Evolutionary conservation across 345 rosid species (phyloP).

Genomic region (Raphanus raphanistrum): DNA sequence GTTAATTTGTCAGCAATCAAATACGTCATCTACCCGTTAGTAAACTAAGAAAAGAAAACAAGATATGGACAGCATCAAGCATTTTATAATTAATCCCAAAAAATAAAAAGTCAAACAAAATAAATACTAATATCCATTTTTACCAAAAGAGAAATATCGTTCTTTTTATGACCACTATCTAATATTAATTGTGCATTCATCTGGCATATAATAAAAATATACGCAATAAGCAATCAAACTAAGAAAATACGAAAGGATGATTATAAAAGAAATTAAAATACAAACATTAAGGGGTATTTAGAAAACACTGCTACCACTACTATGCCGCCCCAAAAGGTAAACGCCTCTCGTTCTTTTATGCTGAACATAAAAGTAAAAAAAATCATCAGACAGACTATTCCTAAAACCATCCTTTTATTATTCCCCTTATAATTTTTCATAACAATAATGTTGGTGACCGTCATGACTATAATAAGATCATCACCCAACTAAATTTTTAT

Average conservation of each 20-base stretch:
- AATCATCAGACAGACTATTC: conserved; percentile 29
- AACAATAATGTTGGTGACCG: conserved; percentile 30
- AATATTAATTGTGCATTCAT: conserved; percentile 34
- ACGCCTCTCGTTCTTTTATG: conserved; percentile 10
- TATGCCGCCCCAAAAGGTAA: conserved; percentile 40
- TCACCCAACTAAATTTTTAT: conserved; percentile 23
- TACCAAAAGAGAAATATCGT: not conserved
- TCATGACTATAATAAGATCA: conserved; percentile 23
- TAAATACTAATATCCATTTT: conserved; percentile 11
- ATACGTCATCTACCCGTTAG: conserved; percentile 30
- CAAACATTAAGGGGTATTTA: not conserved
- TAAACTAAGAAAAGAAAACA: conserved; percentile 6
- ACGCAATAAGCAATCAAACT: not conserved
- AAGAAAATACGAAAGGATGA: not conserved
- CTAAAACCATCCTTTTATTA: conserved; percentile 2
- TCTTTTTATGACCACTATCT: conserved; percentile 36
- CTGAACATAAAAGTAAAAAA: not conserved
- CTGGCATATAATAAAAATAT: conserved; percentile 24
- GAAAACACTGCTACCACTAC: conserved; percentile 37
- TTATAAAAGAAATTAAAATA: not conserved
- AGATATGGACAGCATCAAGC: conserved; percentile 19
- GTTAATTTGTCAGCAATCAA: conserved; percentile 27
- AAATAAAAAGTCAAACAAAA: conserved; percentile 37
- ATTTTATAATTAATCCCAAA: conserved; percentile 18
- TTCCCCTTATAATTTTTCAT: not conserved